Evolutionary conservation across 2,329 filamentous ascomycete genomes (phyloP).

Genomic region (Cladosporium cucumerinum): DNA sequence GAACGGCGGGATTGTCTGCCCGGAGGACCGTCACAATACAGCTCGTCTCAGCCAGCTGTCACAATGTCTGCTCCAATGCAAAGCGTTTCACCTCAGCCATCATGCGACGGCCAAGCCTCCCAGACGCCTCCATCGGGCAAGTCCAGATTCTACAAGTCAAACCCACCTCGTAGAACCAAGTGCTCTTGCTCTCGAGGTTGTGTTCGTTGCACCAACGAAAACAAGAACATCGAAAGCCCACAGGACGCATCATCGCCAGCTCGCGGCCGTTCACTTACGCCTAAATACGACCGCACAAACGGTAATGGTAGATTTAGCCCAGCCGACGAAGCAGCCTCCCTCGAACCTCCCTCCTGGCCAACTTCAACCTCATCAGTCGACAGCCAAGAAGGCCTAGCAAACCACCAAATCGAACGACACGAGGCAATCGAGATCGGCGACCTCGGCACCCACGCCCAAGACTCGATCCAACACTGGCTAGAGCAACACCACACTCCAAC

Average conservation of each 20-base stretch:
- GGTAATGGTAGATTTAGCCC: neutral
- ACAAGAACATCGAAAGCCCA: neutral
- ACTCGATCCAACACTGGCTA: constrained; percentile 1
- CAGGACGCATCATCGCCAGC: neutral
- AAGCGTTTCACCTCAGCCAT: neutral
- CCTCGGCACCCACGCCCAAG: neutral
- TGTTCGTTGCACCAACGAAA: neutral
- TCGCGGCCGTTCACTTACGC: constrained; percentile 1
- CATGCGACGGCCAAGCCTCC: neutral
- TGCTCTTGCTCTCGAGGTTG: neutral
- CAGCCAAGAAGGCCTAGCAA: constrained; percentile 6
- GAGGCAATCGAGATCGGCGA: neutral
- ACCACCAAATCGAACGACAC: neutral
- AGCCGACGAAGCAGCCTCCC: neutral
- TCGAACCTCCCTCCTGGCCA: neutral
- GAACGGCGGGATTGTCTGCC: neutral
- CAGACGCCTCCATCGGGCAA: neutral
- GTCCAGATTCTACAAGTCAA: neutral
- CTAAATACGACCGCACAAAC: constrained; percentile 10
- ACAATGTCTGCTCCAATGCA: neutral
- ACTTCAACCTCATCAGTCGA: neutral
- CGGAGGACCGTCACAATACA: neutral
- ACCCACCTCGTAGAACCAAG: neutral
- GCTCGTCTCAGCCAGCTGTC: neutral
- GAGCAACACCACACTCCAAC: neutral